Base-by-base conservation (phyloP, 2,329 filamentous ascomycete species). In the Cercospora sp. region DNA sequence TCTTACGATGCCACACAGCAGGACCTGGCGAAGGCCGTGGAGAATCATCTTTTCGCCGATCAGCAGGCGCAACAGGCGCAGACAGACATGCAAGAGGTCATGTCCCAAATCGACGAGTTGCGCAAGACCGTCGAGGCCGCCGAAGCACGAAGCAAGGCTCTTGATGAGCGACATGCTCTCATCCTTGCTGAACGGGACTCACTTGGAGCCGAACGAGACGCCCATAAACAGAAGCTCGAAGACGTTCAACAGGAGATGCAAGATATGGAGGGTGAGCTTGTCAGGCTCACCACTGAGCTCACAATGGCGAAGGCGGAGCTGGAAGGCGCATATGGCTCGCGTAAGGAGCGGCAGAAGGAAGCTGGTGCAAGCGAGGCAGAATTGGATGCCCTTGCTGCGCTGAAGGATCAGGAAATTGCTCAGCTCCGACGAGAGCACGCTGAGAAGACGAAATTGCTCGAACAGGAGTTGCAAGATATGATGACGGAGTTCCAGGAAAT, bases 251-350 rank as follows among this genome's bases (percentile, higher is more conserved):
- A 73, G 7, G 79, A 81, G 55, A 73, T 79, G 69, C 66, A 75
- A 31, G 70, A 71, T 6, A 80, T 90, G 42, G 89, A 90, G 75
- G 83, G 85, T 65, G 87, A 91, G 74, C 83, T 91, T 61, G 88
- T 90, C 3, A 84, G 87, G 63, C 82, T 90, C 5, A 89, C 88
- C 39, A 91, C 89, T 2, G 90, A 98, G 82, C 86, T 98, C 51
- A 96, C 94, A n/a, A 90, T 98, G 72, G 93, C 91, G 28, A 88
- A 89, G 76, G 92, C 94, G 63, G 94, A 98, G 79, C 91, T 98
- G 28, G 95, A 97, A 74, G 93, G 93, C 70, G 96, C 96, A 77
- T 97, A 98, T 77, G 95, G 95, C 48, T 87, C 85, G n/a, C 84
- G 89, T 62, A 86, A 88, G 9, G 84, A 91, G 76, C 87, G 90